A percentile compares a stretch with the other conserved stretches of the same genome.
These are phyloP conservation scores for Pythium pyrilobum DNA, from an alignment of 352 stramenopile species.

Conservation along the genomic window DNA sequence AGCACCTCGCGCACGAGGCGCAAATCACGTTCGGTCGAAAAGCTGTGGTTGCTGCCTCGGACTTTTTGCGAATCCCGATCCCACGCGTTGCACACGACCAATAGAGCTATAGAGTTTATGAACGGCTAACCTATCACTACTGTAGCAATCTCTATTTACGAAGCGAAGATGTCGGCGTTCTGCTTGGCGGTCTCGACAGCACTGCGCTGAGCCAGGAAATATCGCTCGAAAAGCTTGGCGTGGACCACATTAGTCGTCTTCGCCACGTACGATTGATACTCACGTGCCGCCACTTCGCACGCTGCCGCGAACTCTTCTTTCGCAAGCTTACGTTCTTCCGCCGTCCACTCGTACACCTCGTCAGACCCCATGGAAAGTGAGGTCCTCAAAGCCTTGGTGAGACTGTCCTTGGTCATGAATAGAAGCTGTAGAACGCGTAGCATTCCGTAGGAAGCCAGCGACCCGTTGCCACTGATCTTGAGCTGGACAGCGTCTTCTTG, in stretches of 20 bases:
- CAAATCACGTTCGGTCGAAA: constrained; percentile 56
- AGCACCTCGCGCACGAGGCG: constrained; percentile 66
- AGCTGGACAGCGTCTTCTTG: constrained; percentile 17
- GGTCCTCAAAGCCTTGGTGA: constrained; percentile 25
- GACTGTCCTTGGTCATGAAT: constrained; percentile 28
- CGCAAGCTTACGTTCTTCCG: constrained; percentile 3
- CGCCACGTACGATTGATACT: not conserved
- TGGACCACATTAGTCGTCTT: not conserved
- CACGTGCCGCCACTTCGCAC: not conserved
- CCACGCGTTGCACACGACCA: constrained; percentile 33
- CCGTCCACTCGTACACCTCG: constrained; percentile 9
- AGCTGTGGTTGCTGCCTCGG: constrained; percentile 62
- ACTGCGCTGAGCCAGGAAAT: constrained; percentile 15
- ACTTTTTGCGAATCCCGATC: constrained; percentile 81
- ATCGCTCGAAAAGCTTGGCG: constrained; percentile 16
- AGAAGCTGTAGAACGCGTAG: constrained; percentile 29
- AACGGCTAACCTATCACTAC: constrained; percentile 1
- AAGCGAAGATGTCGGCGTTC: constrained; percentile 13
- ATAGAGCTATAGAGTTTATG: constrained; percentile 11
- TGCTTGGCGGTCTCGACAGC: constrained; percentile 12
- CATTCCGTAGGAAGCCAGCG: constrained; percentile 20
- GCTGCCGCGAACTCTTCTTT: not conserved
- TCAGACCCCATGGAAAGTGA: constrained; percentile 6
- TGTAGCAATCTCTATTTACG: not conserved
- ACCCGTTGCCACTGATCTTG: constrained; percentile 21